A percentile compares a stretch with the other conserved stretches of the same genome.
Evolutionary conservation across 2,329 filamentous ascomycete genomes (phyloP).

Genomic region (Penicillium sp.): DNA sequence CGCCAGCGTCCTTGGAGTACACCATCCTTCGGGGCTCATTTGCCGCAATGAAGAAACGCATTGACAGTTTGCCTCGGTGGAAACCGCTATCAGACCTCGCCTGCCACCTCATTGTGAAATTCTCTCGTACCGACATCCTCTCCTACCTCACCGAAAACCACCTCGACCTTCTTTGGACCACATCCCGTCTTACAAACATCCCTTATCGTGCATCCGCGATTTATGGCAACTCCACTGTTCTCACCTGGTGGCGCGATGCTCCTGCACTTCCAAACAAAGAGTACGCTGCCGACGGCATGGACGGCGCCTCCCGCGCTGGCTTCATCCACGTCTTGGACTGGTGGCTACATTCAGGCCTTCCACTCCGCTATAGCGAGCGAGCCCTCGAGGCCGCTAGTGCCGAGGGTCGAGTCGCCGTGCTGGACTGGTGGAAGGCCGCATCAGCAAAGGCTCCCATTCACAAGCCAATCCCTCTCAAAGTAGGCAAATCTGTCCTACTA

Average conservation of each 20-base stretch:
- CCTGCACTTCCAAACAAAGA: constrained; percentile 83
- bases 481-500: constrained; percentile 81
- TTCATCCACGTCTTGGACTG: constrained; percentile 86
- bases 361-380: constrained; percentile 82
- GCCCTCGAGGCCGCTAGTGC: constrained; percentile 87
- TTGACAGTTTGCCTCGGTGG: constrained; percentile 71
- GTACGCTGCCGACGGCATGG: constrained; percentile 83
- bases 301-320: constrained; percentile 84
- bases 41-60: constrained; percentile 72
- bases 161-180: constrained; percentile 81
- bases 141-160: constrained; percentile 71
- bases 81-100: constrained; percentile 79
- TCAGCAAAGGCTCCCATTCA: constrained; percentile 63
- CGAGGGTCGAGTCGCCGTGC: constrained; percentile 80
- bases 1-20: constrained; percentile 81
- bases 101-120: constrained; percentile 89
- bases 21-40: constrained; percentile 77
- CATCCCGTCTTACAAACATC: constrained; percentile 79
- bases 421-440: constrained; percentile 91
- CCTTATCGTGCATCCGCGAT: constrained; percentile 87
- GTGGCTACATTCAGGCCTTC: constrained; percentile 84
- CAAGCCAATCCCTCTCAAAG: constrained; percentile 67
- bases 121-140: constrained; percentile 80
- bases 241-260: constrained; percentile 90
- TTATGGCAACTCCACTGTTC: constrained; percentile 80